phyloP scores from a whole-genome alignment of 441 rosid genomes.

The Bruguiera hainesii region DNA sequence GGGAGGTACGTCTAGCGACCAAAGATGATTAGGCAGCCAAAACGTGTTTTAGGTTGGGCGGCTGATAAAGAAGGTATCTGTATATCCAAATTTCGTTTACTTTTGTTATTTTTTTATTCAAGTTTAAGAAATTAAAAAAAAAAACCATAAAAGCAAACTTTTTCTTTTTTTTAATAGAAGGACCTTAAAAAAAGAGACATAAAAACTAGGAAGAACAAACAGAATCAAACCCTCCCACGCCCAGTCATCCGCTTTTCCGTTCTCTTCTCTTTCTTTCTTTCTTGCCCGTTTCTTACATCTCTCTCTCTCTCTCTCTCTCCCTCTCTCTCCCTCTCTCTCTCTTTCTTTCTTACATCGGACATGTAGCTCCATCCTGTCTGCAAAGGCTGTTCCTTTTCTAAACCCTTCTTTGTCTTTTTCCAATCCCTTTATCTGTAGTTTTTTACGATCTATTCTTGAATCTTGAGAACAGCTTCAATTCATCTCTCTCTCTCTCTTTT shows the following conservation, averaged over 20 bases:
- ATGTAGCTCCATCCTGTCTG: no score
- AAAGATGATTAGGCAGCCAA: not conserved
- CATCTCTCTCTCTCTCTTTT: no score
- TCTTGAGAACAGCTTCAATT: no score
- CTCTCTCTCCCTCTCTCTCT: not conserved
- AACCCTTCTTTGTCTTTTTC: no score
- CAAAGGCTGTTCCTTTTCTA: no score
- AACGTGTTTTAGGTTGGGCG: constrained; percentile 24
- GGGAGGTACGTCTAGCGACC: not conserved
- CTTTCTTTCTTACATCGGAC: not conserved
- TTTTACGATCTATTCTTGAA: not conserved
- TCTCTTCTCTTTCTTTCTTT: not conserved
- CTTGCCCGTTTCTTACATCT: not conserved
- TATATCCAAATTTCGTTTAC: not conserved
- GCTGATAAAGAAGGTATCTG: constrained; percentile 10
- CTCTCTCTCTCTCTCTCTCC: not conserved
- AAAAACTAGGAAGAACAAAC: no score
- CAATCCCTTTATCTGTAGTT: not conserved
- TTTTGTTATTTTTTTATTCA: not conserved
- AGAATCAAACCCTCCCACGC: no score
- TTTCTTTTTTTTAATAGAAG: no score
- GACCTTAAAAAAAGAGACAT: no score
- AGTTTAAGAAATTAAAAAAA: no score
- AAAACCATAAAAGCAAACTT: no score
- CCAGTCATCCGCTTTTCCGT: not conserved